These are phyloP conservation scores for Skeletonema menzelii DNA, from an alignment of 108 stramenopile species.

Conservation along the genomic window DNA sequence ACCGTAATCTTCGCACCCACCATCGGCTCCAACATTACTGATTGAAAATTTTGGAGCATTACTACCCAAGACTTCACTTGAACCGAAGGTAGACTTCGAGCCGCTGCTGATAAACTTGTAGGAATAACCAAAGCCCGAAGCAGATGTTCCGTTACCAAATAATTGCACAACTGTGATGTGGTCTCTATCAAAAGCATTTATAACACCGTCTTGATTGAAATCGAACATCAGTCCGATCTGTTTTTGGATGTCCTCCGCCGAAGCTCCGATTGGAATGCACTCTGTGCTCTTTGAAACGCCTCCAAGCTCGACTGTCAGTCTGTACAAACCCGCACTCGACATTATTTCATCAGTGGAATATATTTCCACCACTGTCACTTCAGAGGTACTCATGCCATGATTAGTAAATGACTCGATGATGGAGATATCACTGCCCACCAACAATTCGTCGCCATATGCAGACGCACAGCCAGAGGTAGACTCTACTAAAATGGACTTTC, in stretches of 20 bases:
- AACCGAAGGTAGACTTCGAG: conserved; percentile 26
- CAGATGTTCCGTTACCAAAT: conserved; percentile 54
- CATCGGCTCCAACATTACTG: conserved; percentile 44
- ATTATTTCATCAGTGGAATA: conserved; percentile 29
- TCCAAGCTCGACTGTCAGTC: conserved; percentile 32
- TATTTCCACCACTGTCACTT: conserved; percentile 31
- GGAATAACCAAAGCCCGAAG: conserved; percentile 69
- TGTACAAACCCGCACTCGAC: conserved; percentile 40
- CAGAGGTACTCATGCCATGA: conserved; percentile 26
- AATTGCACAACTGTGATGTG: conserved; percentile 59
- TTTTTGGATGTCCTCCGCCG: conserved; percentile 51
- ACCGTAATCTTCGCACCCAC: conserved; percentile 66
- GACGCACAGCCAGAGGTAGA: conserved; percentile 20
- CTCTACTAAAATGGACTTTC: conserved; percentile 32
- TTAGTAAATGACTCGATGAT: conserved; percentile 37
- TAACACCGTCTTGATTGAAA: conserved; percentile 60
- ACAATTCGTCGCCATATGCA: conserved; percentile 21
- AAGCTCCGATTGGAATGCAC: conserved; percentile 54
- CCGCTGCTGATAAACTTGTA: conserved; percentile 54
- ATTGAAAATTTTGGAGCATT: conserved; percentile 55
- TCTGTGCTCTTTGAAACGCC: conserved; percentile 29
- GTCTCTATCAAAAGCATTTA: conserved; percentile 44
- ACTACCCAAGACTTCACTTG: conserved; percentile 58
- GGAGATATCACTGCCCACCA: conserved; percentile 21
- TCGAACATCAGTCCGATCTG: conserved; percentile 60